Conservation (phyloP, 2,329 filamentous ascomycete genomes). For the Albophoma yamanashiensis region DNA sequence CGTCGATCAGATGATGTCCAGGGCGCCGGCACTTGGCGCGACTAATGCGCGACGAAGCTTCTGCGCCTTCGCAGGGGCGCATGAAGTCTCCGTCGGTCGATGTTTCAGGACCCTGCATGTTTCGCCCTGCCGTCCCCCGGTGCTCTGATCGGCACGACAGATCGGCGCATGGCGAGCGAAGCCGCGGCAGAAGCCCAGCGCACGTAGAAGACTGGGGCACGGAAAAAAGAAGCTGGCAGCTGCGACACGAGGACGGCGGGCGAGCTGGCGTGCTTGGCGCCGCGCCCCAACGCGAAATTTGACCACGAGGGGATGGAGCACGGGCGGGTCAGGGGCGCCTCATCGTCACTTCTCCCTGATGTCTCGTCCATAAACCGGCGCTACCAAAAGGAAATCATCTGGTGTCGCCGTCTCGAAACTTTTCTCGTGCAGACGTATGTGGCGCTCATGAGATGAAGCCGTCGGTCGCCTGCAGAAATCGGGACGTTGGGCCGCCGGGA, state of each 20-base stretch:
- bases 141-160: background rate
- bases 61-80: background rate
- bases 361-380: background rate
- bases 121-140: background rate
- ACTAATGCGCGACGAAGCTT: background rate
- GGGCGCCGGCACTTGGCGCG: background rate
- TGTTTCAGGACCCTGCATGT: background rate
- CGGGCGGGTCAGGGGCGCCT: background rate
- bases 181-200: background rate
- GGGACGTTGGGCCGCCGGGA: too few relatives aligned
- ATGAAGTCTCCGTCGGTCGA: background rate
- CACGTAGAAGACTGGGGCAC: background rate
- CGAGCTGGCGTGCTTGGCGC: background rate
- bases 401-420: too few relatives aligned
- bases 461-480: too few relatives aligned
- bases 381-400: too few relatives aligned
- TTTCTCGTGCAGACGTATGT: too few relatives aligned
- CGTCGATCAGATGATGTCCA: background rate
- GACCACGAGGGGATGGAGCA: background rate
- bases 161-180: background rate
- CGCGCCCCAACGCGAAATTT: background rate
- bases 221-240: background rate
- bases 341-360: background rate
- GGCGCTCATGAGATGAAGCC: too few relatives aligned
- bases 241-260: background rate